These are phyloP conservation scores for Phialophora chinensis DNA, from an alignment of 2,329 filamentous ascomycete genomes.

Conservation along the genomic window DNA sequence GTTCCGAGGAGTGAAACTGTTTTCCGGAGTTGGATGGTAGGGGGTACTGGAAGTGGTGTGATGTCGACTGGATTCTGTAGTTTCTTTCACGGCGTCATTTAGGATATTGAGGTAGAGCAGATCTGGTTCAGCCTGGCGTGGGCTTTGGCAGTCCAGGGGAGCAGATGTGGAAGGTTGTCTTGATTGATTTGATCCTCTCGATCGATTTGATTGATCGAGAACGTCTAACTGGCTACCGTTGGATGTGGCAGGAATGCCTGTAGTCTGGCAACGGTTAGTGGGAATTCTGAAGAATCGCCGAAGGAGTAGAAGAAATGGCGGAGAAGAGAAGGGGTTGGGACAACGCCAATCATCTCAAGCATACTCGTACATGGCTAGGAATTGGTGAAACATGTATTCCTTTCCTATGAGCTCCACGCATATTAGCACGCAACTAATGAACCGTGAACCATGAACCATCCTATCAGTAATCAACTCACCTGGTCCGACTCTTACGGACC, in stretches of 20 bases:
- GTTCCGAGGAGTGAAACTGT: conserved; percentile 37
- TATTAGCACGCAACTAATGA: conserved; percentile 29
- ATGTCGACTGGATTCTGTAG: conserved; percentile 36
- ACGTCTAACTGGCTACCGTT: conserved; percentile 25
- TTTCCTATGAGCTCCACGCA: conserved; percentile 36
- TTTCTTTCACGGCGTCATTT: conserved; percentile 39
- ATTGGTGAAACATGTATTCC: conserved; percentile 32
- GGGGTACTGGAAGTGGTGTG: conserved; percentile 36
- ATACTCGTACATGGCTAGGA: conserved; percentile 1
- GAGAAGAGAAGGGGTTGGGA: conserved; percentile 30
- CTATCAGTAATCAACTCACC: conserved; percentile 36
- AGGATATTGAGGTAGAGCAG: conserved; percentile 40
- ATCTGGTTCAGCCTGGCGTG: conserved; percentile 38
- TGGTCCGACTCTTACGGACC: conserved; percentile 38
- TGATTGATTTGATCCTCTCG: background rate
- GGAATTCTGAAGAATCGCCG: conserved; percentile 9
- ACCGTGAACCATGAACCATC: conserved; percentile 4
- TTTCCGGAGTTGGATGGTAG: conserved; percentile 33
- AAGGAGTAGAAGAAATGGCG: background rate
- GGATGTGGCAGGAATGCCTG: conserved; percentile 33
- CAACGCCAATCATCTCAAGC: conserved; percentile 25
- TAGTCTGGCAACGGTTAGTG: conserved; percentile 34
- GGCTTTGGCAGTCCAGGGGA: conserved; percentile 36
- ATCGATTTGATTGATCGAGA: background rate
- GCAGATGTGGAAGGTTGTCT: conserved; percentile 29